phyloP scores from a whole-genome alignment of 2,329 filamentous ascomycete genomes.

The Aspergillus thermomutatus region DNA sequence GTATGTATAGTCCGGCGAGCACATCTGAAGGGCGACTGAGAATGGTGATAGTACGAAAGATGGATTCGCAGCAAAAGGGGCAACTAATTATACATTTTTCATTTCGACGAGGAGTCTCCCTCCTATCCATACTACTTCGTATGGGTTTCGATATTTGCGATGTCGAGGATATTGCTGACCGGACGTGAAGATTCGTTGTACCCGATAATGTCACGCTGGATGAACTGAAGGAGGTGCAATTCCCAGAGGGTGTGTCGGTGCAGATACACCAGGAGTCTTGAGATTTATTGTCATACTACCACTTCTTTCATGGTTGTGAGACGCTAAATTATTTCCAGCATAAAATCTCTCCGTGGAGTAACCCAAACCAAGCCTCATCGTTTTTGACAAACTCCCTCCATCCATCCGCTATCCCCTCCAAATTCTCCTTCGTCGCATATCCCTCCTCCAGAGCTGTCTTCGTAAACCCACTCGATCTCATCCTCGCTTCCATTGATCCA shows the following conservation, averaged over 20 bases:
- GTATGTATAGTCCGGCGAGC: slow-evolving; percentile 1
- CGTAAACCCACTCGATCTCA: slow-evolving; percentile 26
- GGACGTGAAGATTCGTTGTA: slow-evolving; percentile 7
- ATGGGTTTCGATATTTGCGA: not conserved
- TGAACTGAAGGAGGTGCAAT: slow-evolving; percentile 7
- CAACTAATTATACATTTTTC: slow-evolving; percentile 10
- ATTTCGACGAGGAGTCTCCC: slow-evolving; percentile 15
- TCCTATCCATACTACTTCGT: slow-evolving; percentile 16
- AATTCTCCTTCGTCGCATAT: slow-evolving; percentile 27
- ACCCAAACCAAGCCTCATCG: slow-evolving; percentile 36
- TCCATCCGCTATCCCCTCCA: slow-evolving; percentile 29
- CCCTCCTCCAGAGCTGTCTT: slow-evolving; percentile 28
- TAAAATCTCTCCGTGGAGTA: slow-evolving; percentile 38
- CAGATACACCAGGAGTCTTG: slow-evolving; percentile 8
- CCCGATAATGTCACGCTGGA: slow-evolving; percentile 7
- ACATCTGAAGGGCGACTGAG: not conserved
- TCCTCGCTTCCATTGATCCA: slow-evolving; percentile 31
- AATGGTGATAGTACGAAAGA: slow-evolving; percentile 6
- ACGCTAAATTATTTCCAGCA: slow-evolving; percentile 27
- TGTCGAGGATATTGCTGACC: not conserved
- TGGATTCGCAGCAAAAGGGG: slow-evolving; percentile 9
- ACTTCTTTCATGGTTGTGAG: not conserved
- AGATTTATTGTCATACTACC: not conserved
- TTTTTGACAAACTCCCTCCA: slow-evolving; percentile 35
- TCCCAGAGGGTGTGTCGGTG: slow-evolving; percentile 9